Conservation (phyloP, 371 early-diverging fungal genomes). For the Syncephalastrum monosporum region DNA sequence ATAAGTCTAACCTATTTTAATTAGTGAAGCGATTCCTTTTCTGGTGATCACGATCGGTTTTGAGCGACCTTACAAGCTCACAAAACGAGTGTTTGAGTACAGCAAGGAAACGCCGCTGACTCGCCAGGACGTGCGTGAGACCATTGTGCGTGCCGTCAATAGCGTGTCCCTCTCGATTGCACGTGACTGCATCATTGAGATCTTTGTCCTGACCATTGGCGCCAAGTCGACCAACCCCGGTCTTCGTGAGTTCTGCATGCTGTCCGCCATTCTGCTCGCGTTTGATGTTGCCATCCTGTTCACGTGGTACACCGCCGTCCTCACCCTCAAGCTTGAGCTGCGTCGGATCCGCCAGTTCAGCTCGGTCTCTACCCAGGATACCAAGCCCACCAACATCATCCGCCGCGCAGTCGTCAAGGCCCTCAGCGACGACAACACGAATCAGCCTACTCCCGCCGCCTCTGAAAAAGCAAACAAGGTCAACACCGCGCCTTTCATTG, state of each 20-base stretch:
- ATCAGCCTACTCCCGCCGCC: neutral
- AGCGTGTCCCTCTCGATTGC: constrained; percentile 67
- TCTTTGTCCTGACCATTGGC: constrained; percentile 74
- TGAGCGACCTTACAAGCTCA: constrained; percentile 83
- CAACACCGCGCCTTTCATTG: constrained; percentile 45
- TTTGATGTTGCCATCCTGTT: constrained; percentile 86
- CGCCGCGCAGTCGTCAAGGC: constrained; percentile 48
- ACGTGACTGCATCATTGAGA: constrained; percentile 83
- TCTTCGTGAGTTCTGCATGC: constrained; percentile 78
- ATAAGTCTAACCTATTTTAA: constrained; percentile 5
- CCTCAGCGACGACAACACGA: constrained; percentile 30
- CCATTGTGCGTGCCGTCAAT: constrained; percentile 70
- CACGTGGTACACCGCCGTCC: constrained; percentile 82
- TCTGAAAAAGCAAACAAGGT: constrained; percentile 25
- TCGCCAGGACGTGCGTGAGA: constrained; percentile 57
- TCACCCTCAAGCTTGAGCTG: constrained; percentile 87
- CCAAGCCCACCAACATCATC: constrained; percentile 8
- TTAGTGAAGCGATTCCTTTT: constrained; percentile 88
- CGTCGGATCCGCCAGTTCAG: constrained; percentile 12
- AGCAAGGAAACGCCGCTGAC: constrained; percentile 28
- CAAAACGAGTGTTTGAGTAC: constrained; percentile 73
- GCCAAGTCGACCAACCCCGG: constrained; percentile 78
- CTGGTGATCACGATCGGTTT: constrained; percentile 92
- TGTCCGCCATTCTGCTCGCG: constrained; percentile 78
- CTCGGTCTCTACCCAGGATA: too few relatives aligned